Conservation (phyloP, 768 basidiomycete species). For the Tricholoma sp. region DNA sequence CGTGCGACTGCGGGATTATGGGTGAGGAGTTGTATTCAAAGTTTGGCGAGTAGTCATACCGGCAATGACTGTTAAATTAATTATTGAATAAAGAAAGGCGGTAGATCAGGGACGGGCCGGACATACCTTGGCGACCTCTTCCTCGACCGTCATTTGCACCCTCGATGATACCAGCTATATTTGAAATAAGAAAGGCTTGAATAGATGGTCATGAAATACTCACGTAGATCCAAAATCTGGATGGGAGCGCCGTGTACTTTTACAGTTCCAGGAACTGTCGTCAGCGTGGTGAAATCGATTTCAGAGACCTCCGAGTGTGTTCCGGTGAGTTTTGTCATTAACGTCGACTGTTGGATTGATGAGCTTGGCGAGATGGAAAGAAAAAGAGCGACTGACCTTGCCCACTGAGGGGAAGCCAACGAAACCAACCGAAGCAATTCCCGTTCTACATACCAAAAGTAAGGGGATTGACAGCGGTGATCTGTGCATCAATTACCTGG, state of each 20-base stretch:
- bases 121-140: constrained; percentile 87
- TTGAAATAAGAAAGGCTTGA: not conserved
- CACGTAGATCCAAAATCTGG: constrained; percentile 89
- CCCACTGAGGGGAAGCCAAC: constrained; percentile 92
- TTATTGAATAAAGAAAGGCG: not conserved
- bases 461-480: not conserved
- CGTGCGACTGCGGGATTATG: constrained; percentile 66
- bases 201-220: constrained; percentile 23
- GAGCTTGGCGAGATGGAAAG: not conserved
- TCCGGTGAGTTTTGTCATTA: constrained; percentile 95
- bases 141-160: constrained; percentile 96
- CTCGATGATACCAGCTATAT: constrained; percentile 90
- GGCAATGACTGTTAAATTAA: constrained; percentile 54
- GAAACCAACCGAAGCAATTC: constrained; percentile 95
- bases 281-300: constrained; percentile 95
- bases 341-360: constrained; percentile 55
- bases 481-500: constrained; percentile 35
- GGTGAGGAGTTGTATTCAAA: constrained; percentile 5
- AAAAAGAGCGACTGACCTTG: constrained; percentile 48
- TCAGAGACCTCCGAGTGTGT: constrained; percentile 95
- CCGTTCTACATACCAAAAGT: constrained; percentile 51
- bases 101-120: constrained; percentile 10
- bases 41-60: constrained; percentile 40
- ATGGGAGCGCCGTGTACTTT: constrained; percentile 96
- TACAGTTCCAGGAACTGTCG: constrained; percentile 91